phyloP scores from a whole-genome alignment of 2,329 filamentous ascomycete species.

The Dactylellina cionopaga region DNA sequence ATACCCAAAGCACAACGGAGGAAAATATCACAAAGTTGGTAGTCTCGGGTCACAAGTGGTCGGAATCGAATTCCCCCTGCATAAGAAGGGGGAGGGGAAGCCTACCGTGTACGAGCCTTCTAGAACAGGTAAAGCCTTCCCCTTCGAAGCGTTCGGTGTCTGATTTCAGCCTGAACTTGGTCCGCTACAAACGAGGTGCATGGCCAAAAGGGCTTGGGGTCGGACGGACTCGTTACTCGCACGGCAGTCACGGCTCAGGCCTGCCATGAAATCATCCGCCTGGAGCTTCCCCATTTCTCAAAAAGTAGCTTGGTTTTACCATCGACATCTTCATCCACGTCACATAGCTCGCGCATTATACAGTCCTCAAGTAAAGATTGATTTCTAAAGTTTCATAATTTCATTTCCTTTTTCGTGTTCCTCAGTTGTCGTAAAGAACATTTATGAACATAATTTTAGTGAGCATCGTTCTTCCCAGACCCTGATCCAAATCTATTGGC shows the following conservation, averaged over 20 bases:
- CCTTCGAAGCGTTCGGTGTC: background rate
- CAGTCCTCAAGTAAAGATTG: too few relatives aligned
- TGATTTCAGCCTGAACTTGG: slow-evolving; percentile 13
- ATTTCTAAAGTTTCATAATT: background rate
- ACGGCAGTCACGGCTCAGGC: too few relatives aligned
- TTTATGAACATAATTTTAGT: slow-evolving; percentile 15
- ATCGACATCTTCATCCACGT: too few relatives aligned
- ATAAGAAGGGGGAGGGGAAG: too few relatives aligned
- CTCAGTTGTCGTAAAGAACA: slow-evolving; percentile 37
- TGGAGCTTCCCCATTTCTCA: too few relatives aligned
- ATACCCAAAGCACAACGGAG: too few relatives aligned
- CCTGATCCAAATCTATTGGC: background rate
- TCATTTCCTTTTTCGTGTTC: slow-evolving; percentile 8
- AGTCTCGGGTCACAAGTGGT: too few relatives aligned
- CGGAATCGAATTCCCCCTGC: too few relatives aligned
- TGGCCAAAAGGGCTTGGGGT: slow-evolving; percentile 11
- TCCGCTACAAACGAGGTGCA: slow-evolving; percentile 15
- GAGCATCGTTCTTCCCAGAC: slow-evolving; percentile 8
- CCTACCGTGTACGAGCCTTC: slow-evolving; percentile 1
- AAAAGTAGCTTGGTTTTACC: too few relatives aligned
- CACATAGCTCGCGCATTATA: too few relatives aligned
- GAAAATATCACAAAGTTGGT: too few relatives aligned
- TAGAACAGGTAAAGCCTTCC: background rate
- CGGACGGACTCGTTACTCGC: slow-evolving; percentile 19
- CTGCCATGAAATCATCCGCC: too few relatives aligned